Conservation (phyloP, 768 basidiomycete genomes). For the Lepiota venenata region DNA sequence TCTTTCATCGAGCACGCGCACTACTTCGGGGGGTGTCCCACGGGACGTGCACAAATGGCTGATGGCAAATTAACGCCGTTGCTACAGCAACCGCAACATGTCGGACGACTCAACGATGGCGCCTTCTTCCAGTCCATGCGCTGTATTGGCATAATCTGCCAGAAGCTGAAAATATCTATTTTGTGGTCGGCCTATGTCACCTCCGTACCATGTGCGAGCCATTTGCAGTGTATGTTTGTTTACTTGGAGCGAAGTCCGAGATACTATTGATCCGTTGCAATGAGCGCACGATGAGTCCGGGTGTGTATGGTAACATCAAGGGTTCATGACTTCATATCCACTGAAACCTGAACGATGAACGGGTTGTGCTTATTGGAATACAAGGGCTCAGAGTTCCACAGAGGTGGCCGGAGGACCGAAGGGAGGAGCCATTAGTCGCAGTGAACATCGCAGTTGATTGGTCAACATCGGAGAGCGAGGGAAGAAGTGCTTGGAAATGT, state of each 20-base stretch:
- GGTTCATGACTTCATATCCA: no score
- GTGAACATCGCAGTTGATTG: no score
- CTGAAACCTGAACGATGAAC: no score
- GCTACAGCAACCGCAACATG: constrained; percentile 2
- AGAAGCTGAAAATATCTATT: not conserved
- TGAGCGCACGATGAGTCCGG: not conserved
- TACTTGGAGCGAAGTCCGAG: not conserved
- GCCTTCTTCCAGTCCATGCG: not conserved
- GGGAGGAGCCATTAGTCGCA: no score
- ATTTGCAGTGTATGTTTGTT: no score
- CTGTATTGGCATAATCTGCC: constrained; percentile 8
- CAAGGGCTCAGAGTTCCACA: not conserved
- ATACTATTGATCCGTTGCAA: constrained; percentile 3
- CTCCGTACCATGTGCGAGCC: no score
- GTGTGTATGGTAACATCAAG: not conserved
- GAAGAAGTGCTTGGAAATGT: constrained; percentile 1
- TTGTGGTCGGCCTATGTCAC: no score
- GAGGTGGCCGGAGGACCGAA: no score
- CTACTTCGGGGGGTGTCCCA: not conserved
- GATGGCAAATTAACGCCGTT: not conserved
- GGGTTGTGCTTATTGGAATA: not conserved
- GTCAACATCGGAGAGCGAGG: constrained; percentile 7
- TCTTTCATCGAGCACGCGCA: not conserved
- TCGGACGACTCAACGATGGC: not conserved
- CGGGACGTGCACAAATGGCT: not conserved